Conservation (phyloP, 495 filamentous ascomycete genomes). For the Echria macrotheca region DNA sequence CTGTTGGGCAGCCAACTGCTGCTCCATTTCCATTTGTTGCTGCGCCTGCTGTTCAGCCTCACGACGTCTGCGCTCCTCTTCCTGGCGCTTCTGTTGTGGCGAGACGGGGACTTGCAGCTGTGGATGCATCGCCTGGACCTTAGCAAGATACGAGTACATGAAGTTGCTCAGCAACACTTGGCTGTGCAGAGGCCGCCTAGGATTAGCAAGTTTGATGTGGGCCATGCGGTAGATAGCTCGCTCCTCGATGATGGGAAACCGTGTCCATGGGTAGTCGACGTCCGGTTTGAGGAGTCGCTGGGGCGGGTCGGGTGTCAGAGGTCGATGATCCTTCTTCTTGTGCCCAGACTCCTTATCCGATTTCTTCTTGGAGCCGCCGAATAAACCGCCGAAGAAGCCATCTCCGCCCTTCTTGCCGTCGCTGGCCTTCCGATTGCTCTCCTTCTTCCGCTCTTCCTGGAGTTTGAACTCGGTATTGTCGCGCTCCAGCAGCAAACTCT, state of each 20-base stretch:
- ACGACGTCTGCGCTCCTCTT: slow-evolving; percentile 58
- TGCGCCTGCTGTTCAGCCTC: slow-evolving; percentile 50
- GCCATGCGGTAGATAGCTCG: slow-evolving; percentile 97
- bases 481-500: slow-evolving; percentile 78
- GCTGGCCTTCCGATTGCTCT: slow-evolving; percentile 63
- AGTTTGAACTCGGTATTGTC: slow-evolving; percentile 63
- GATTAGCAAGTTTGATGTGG: slow-evolving; percentile 97
- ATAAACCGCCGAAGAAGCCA: slow-evolving; percentile 79
- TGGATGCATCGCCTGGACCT: slow-evolving; percentile 97
- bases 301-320: slow-evolving; percentile 75
- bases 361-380: slow-evolving; percentile 77
- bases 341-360: slow-evolving; percentile 59
- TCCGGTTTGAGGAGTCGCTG: slow-evolving; percentile 69
- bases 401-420: slow-evolving; percentile 87
- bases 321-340: slow-evolving; percentile 67
- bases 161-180: slow-evolving; percentile 98
- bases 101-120: slow-evolving; percentile 73
- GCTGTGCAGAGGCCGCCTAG: slow-evolving; percentile 82
- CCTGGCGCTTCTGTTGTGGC: slow-evolving; percentile 55
- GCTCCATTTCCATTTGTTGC: slow-evolving; percentile 41
- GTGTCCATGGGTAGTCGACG: slow-evolving; percentile 90
- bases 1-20: slow-evolving; percentile 42
- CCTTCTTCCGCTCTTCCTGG: slow-evolving; percentile 80
- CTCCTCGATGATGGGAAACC: slow-evolving; percentile 94
- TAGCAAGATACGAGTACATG: slow-evolving; percentile 99